Conservation (phyloP, 352 stramenopile species). For the Sclerospora graminicola region DNA sequence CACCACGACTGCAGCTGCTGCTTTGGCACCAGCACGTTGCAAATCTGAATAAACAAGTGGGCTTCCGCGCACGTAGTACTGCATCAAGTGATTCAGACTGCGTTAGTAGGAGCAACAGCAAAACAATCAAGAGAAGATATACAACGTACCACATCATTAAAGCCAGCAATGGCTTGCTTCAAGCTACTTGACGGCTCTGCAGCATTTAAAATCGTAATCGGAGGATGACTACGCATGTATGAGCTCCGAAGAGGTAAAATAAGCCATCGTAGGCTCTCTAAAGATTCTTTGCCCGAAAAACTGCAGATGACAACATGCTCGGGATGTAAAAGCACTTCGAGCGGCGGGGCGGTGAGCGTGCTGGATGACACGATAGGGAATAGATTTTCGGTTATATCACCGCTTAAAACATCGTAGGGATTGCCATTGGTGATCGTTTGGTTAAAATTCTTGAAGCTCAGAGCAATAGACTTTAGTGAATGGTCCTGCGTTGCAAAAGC, state of each 20-base stretch:
- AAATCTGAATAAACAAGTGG: constrained; percentile 69
- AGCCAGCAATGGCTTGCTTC: constrained; percentile 32
- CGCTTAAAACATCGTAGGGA: constrained; percentile 31
- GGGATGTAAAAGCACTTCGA: constrained; percentile 51
- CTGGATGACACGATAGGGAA: background rate
- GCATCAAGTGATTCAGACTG: background rate
- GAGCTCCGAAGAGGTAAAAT: constrained; percentile 51
- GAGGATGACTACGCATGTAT: constrained; percentile 39
- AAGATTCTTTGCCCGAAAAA: constrained; percentile 69
- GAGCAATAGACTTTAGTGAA: constrained; percentile 45
- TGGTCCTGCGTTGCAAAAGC: constrained; percentile 30
- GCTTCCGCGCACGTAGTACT: constrained; percentile 79
- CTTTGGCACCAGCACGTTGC: constrained; percentile 71
- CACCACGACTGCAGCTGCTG: constrained; percentile 66
- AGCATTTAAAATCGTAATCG: constrained; percentile 73
- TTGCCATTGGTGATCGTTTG: constrained; percentile 24
- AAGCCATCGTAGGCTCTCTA: constrained; percentile 69
- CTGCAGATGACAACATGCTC: constrained; percentile 76
- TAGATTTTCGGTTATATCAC: background rate
- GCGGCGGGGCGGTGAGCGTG: constrained; percentile 37
- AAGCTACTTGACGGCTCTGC: constrained; percentile 46
- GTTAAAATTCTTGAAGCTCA: constrained; percentile 31
- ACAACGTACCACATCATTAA: constrained; percentile 58
- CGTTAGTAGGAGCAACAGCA: too few species aligned
- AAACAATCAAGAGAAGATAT: too few species aligned